These are phyloP conservation scores for Scleromitrula shiraiana DNA, from an alignment of 2,329 filamentous ascomycete genomes.

Conservation along the genomic window DNA sequence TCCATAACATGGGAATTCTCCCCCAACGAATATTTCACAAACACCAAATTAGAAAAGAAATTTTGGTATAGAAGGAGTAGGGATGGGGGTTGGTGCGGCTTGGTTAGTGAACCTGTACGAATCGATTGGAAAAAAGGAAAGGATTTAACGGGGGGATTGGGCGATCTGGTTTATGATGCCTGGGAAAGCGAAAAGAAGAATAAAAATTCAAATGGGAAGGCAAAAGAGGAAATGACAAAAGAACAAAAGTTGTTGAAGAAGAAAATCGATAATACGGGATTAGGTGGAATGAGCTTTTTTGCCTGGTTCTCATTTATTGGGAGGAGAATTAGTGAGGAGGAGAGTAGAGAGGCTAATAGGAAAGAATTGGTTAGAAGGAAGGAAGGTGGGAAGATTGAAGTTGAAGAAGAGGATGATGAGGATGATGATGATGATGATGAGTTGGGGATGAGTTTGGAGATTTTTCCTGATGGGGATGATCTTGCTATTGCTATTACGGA, in stretches of 20 bases:
- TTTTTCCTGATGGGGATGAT: slow-evolving; percentile 82
- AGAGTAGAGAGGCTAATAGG: slow-evolving; percentile 55
- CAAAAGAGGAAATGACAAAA: slow-evolving; percentile 32
- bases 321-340: slow-evolving; percentile 61
- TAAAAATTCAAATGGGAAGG: slow-evolving; percentile 26
- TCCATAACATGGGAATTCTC: slow-evolving; percentile 70
- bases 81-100: slow-evolving; percentile 57
- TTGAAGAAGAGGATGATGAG: slow-evolving; percentile 28
- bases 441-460: slow-evolving; percentile 63
- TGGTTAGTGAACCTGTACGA: slow-evolving; percentile 81
- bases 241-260: slow-evolving; percentile 44
- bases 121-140: slow-evolving; percentile 83
- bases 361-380: slow-evolving; percentile 40
- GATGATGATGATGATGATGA: slow-evolving; percentile 44
- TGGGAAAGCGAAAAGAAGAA: slow-evolving; percentile 51
- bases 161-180: slow-evolving; percentile 63
- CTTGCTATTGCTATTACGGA: slow-evolving; percentile 74
- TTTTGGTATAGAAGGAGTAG: slow-evolving; percentile 73
- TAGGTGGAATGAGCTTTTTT: slow-evolving; percentile 73
- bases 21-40: slow-evolving; percentile 74
- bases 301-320: slow-evolving; percentile 78
- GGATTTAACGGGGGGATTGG: slow-evolving; percentile 75
- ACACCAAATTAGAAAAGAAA: slow-evolving; percentile 77
- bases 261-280: slow-evolving; percentile 49
- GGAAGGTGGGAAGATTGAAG: slow-evolving; percentile 40